Evolutionary conservation across 23 red algal genomes (phyloP), one percentile per base, ranked within the genome.

Genomic region (Gracilaria domingensis): DNA sequence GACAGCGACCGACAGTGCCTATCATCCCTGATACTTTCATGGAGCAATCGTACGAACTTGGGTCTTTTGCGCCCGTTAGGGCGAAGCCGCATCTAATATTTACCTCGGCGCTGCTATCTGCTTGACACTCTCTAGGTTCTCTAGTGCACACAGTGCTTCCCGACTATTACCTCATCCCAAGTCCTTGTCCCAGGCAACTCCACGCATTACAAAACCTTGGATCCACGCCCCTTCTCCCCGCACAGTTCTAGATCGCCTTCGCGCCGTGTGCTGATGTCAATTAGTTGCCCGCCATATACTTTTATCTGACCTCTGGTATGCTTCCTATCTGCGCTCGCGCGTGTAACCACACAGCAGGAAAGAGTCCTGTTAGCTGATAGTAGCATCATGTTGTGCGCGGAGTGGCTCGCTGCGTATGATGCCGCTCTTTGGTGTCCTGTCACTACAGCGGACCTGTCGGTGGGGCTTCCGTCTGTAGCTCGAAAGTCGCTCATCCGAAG

Each of bases 391-490:
- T 90, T 96, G 44, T 34, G 60, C 23, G 94, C n/a, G n/a, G n/a
- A 93, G 75, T 92, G 89, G 88, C 59, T 73, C 11, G 91, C 83
- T 39, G 71, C n/a, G n/a, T n/a, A 94, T 50, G 79, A 47, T 25
- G 35, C 35, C 12, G 67, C 75, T 58, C 11, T 13, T 8, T 47
- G 62, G 23, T 58, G 50, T 0, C 85, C 69, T 0, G 79, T 77
- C 21, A n/a, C 86, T 98, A 26, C 89, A 98, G 29, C 82, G n/a
- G 94, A 62, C 95, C 95, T 12, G 66, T 94, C 23, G 95, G 95
- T 2, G 95, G 95, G 32, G 73, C 82, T 35, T 83, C 77, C 17
- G 91, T n/a, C 75, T 1, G 64, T 98, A 45, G 91, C 81, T n/a
- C n/a, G n/a, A 29, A 79, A 94, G 26, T 86, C 95, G 2, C 79